Base-by-base conservation (phyloP, 1,284 basidiomycete species). In the Vanrija sp. region DNA sequence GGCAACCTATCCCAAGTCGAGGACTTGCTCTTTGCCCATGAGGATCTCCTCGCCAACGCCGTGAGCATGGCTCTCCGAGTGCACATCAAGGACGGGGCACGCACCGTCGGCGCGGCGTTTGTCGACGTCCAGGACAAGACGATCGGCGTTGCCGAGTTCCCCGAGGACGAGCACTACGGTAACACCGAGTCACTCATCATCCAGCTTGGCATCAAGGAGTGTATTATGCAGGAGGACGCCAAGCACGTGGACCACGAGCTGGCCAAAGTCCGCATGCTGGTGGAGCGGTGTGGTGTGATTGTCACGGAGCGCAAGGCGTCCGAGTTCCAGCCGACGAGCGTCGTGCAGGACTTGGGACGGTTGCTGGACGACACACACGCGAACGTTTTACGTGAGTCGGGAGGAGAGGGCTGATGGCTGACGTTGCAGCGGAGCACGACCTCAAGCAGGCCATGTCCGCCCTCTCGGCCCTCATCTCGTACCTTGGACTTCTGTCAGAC, bases 201-300 rank as follows among this genome's bases (percentile, higher is more conserved):
- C 59, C 96, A 98, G 74, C 83, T 98, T 1, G 94, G 91, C 3
- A 91, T 94, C 44, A 98, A 98, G 73, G 96, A 99, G 76, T 93
- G 91, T 29, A 62, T 85, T 38, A 57, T 85, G 7, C 78, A 81
- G n/a, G 74, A 74, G 3, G 80, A 82, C 61, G 81, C 81, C 49
- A 80, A 80, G 60, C 55, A 64, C 42, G 72, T 72, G 7, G 92
- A 98, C 71, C 81, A 92, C 57, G 94, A 98, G 62, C 77, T 94
- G 28, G 85, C 83, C 63, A 95, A 94, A 72, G 80, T 96, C 40
- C 86, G 85, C 66, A 85, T 85, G 23, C 84, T 93, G 40, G 78
- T 98, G 43, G 93, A 98, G 57, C 82, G 94, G 16, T 98, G 94
- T 69, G 88, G 87, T 6, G 87, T 97, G 18, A 88, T 98, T 21